Conservation (phyloP, 176 grass and related monocot species). For the Canna indica region DNA sequence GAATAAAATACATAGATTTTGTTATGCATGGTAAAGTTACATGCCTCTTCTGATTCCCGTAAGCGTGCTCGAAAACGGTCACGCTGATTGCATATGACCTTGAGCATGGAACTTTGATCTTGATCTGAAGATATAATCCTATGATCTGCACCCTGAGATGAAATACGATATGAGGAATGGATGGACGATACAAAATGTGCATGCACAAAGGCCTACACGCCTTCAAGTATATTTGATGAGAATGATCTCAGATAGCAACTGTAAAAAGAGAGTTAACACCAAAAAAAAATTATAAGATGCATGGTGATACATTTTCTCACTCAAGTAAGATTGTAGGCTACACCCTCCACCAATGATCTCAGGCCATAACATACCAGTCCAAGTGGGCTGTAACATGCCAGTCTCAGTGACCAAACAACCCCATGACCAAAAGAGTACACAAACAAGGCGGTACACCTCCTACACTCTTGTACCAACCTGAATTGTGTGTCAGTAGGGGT, state of each 20-base stretch:
- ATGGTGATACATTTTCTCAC: not conserved
- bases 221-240: not conserved
- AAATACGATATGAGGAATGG: conserved; percentile 11
- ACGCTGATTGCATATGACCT: conserved; percentile 98
- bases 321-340: too few relatives aligned
- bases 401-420: too few relatives aligned
- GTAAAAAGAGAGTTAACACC: not conserved
- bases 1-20: not conserved
- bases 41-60: conserved; percentile 92
- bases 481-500: too few relatives aligned
- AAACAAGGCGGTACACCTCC: too few relatives aligned
- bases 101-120: conserved; percentile 98
- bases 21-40: conserved; percentile 5
- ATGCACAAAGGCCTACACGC: not conserved
- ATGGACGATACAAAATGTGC: not conserved
- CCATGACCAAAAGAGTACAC: too few relatives aligned
- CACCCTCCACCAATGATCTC: too few relatives aligned
- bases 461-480: too few relatives aligned
- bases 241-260: not conserved
- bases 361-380: too few relatives aligned
- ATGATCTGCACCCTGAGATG: conserved; percentile 74
- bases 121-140: conserved; percentile 61
- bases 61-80: conserved; percentile 84
- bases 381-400: too few relatives aligned
- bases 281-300: not conserved